These are phyloP conservation scores for Metschnikowia noctiluminum DNA, from an alignment of 805 yeast genomes.

Conservation along the genomic window DNA sequence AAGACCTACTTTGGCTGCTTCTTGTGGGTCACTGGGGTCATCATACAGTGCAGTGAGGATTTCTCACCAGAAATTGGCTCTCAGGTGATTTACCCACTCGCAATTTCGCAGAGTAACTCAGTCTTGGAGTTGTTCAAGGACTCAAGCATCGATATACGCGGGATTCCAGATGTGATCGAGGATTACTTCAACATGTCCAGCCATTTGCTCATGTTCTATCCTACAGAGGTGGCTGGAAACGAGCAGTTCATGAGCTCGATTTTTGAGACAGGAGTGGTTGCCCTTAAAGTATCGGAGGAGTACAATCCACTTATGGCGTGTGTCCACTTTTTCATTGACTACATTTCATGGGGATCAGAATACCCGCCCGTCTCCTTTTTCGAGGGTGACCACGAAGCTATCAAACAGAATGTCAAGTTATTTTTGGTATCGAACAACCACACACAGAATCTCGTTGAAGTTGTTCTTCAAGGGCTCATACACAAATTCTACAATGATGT, in stretches of 20 bases:
- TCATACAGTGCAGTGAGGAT: slow-evolving; percentile 53
- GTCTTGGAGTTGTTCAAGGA: slow-evolving; percentile 45
- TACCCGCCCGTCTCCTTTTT: slow-evolving; percentile 75
- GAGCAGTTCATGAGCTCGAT: slow-evolving; percentile 49
- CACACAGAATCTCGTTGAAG: slow-evolving; percentile 55
- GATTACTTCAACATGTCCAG: slow-evolving; percentile 80
- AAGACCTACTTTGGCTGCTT: slow-evolving; percentile 74
- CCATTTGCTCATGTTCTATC: slow-evolving; percentile 75
- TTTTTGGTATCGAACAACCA: slow-evolving; percentile 41
- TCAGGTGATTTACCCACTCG: slow-evolving; percentile 69
- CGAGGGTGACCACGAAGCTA: slow-evolving; percentile 36
- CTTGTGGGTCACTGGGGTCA: slow-evolving; percentile 83
- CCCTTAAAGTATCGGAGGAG: slow-evolving; percentile 53
- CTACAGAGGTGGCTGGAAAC: slow-evolving; percentile 46
- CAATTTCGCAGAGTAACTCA: slow-evolving; percentile 59
- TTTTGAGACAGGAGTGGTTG: slow-evolving; percentile 56
- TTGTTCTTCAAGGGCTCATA: slow-evolving; percentile 63
- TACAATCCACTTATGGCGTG: slow-evolving; percentile 67
- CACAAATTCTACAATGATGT: slow-evolving; percentile 68
- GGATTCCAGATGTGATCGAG: slow-evolving; percentile 69
- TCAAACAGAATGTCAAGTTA: slow-evolving; percentile 51
- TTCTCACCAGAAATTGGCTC: slow-evolving; percentile 59
- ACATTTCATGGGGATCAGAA: slow-evolving; percentile 79
- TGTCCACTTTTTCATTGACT: slow-evolving; percentile 76
- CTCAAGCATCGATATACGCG: slow-evolving; percentile 29